Percentiles rank a stretch among this genome's conserved stretches.
phyloP scores from a whole-genome alignment of 345 rosid species.

The Abelmoschus esculentus region DNA sequence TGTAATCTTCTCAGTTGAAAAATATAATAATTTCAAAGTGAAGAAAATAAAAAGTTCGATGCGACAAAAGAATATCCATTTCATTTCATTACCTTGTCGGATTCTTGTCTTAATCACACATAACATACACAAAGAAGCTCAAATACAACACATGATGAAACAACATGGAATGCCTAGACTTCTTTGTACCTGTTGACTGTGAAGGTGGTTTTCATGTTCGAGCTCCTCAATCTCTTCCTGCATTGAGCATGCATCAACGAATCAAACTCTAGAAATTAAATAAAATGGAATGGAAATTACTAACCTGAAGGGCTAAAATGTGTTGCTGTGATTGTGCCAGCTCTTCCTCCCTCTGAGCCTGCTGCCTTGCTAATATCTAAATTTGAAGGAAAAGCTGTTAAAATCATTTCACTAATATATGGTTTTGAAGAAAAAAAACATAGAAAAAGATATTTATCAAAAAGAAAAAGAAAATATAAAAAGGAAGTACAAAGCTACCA shows the following conservation, averaged over 20 bases:
- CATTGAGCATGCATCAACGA: slow-evolving; percentile 24
- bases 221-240: slow-evolving; percentile 99
- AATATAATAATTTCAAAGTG: neutral
- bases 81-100: neutral
- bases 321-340: slow-evolving; percentile 93
- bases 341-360: slow-evolving; percentile 99
- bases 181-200: slow-evolving; percentile 72
- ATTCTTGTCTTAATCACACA: neutral
- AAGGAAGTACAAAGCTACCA: slow-evolving; percentile 44
- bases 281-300: slow-evolving; percentile 14
- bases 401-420: neutral
- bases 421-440: neutral
- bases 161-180: neutral
- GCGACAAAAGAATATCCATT: neutral
- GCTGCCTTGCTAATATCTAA: slow-evolving; percentile 94
- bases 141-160: neutral
- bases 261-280: slow-evolving; percentile 4
- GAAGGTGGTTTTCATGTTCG: slow-evolving; percentile 93
- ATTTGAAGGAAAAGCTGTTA: slow-evolving; percentile 14
- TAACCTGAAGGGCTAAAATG: slow-evolving; percentile 93
- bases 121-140: neutral
- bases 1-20: neutral
- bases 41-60: neutral
- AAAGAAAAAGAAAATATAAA: neutral
- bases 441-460: neutral